phyloP scores from a whole-genome alignment of 768 basidiomycete genomes.

The Collybiopsis confluens region DNA sequence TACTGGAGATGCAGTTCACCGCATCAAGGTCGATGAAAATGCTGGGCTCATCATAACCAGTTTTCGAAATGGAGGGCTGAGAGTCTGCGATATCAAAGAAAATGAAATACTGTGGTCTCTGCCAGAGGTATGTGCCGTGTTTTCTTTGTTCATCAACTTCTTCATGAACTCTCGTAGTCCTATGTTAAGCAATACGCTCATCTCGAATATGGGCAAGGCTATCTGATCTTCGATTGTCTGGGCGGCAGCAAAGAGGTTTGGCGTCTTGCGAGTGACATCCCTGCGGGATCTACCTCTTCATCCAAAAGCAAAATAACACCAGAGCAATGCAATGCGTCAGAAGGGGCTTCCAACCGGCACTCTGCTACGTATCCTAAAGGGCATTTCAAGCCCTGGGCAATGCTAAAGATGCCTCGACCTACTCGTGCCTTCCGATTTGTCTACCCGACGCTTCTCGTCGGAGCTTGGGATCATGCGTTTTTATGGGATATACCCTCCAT shows the following conservation, averaged over 20 bases:
- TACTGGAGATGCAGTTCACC: slow-evolving; percentile 47
- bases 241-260: slow-evolving; percentile 67
- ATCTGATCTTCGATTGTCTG: slow-evolving; percentile 62
- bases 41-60: slow-evolving; percentile 60
- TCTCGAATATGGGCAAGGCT: slow-evolving; percentile 70
- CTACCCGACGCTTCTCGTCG: slow-evolving; percentile 60
- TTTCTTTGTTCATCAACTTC: background rate
- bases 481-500: slow-evolving; percentile 62
- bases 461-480: slow-evolving; percentile 39
- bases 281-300: slow-evolving; percentile 13
- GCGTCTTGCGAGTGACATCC: slow-evolving; percentile 40
- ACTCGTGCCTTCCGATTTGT: slow-evolving; percentile 62
- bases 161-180: slow-evolving; percentile 22
- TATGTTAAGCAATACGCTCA: slow-evolving; percentile 60
- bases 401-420: slow-evolving; percentile 41
- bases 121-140: slow-evolving; percentile 34
- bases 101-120: slow-evolving; percentile 61
- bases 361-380: slow-evolving; percentile 27
- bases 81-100: slow-evolving; percentile 50
- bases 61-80: slow-evolving; percentile 47
- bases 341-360: slow-evolving; percentile 6
- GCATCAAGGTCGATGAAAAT: slow-evolving; percentile 72
- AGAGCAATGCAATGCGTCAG: slow-evolving; percentile 20
- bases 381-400: slow-evolving; percentile 60
- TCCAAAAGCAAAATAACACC: slow-evolving; percentile 18